Evolutionary conservation across 805 yeast genomes (phyloP), one percentile per base, ranked within the genome.

Genomic region (Schizosaccharomyces japonicus): DNA sequence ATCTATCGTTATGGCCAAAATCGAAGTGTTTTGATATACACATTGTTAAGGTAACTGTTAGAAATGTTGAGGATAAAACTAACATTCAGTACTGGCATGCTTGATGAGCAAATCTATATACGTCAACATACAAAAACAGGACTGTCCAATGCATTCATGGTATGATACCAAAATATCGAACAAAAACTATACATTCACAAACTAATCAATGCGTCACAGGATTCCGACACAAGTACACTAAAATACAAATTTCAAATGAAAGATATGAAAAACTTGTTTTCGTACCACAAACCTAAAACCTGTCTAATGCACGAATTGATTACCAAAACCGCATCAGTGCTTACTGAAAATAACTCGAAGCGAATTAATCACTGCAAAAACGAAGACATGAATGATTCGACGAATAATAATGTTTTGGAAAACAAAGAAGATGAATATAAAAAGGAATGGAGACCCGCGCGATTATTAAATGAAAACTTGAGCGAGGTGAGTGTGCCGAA

Each of bases 1-100:
- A 76, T 90, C 5, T 94, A 87, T 57, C 67, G 98, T 55, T 95
- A 87, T 59, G 98, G 98, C 0, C 98, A 90, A 58, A 71, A 62
- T 45, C 70, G 63, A 44, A 82, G 82, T 0, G 90, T 84, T 8
- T 78, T 65, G 57, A 76, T 87, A 28, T 90, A 90, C 57, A 68
- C 98, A 53, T 60, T 90, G 17, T 62, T 90, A 23, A 36, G 42
- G 42, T 36, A 36, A n/a, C 23, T n/a, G n/a, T n/a, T n/a, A n/a
- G n/a, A n/a, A n/a, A n/a, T n/a, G n/a, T n/a, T n/a, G n/a, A n/a
- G 4, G 27, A 13, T 8, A 15, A 19, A 36, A 36, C 42, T 19
- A 19, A 36, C 4, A 19, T 36, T 25, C 39, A 79, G 94, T 0
- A 75, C 92, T 0, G 98, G 96, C 0, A 75, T 85, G 49, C 79